phyloP scores from a whole-genome alignment of 495 filamentous ascomycete genomes.

The Penicillium maclennaniae region DNA sequence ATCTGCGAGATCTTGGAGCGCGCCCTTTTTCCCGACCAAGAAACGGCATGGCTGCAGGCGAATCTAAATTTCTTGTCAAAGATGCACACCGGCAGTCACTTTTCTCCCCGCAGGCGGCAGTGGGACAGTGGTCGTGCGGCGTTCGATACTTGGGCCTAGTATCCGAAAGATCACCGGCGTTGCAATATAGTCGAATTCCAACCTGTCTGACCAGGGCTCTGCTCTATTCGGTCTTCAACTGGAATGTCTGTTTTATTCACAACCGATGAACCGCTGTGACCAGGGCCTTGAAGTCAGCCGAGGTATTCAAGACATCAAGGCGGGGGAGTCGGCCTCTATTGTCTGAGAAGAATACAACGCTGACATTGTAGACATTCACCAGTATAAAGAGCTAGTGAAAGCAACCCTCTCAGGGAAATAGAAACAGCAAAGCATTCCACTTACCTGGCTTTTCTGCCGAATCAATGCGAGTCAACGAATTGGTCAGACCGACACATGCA shows the following conservation, averaged over 20 bases:
- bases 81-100: not conserved
- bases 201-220: conserved; percentile 15
- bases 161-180: conserved; percentile 7
- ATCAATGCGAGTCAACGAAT: conserved; percentile 15
- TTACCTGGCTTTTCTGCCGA: conserved; percentile 11
- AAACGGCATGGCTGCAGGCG: conserved; percentile 27
- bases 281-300: not conserved
- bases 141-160: not conserved
- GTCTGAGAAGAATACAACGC: not conserved
- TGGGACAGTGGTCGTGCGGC: not conserved
- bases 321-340: not conserved
- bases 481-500: conserved; percentile 15
- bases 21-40: conserved; percentile 33
- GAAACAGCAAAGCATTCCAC: conserved; percentile 3
- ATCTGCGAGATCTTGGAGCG: conserved; percentile 26
- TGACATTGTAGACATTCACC: not conserved
- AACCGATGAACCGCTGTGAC: not conserved
- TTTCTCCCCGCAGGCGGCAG: not conserved
- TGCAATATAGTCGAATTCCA: conserved; percentile 19
- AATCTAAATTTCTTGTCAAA: not conserved
- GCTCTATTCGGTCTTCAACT: conserved; percentile 12
- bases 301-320: not conserved
- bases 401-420: not conserved
- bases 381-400: not conserved
- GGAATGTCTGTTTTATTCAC: conserved; percentile 1